Evolutionary conservation across 495 filamentous ascomycete genomes (phyloP).

Genomic region (Cercophora newfieldiana): DNA sequence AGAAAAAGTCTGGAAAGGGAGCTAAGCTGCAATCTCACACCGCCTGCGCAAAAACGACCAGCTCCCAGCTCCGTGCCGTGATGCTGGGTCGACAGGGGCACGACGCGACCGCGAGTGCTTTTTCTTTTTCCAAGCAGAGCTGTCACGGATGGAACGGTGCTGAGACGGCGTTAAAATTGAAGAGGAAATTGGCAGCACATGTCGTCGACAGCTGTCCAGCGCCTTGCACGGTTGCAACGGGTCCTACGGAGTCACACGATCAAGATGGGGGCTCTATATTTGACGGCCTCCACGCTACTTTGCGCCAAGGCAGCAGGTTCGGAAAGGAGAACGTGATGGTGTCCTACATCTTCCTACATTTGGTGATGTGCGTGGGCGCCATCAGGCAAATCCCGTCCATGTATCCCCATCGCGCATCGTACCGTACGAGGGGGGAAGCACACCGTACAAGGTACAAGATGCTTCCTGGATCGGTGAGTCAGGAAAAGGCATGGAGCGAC

Average conservation of each 20-base stretch:
- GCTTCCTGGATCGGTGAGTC: not conserved
- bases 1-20: not conserved
- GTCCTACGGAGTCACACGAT: conserved; percentile 15
- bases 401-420: not conserved
- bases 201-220: not conserved
- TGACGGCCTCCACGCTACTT: not conserved
- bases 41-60: not conserved
- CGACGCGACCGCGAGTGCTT: not conserved
- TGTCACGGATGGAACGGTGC: not conserved
- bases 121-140: conserved; percentile 7
- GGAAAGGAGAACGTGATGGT: not conserved
- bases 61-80: not conserved
- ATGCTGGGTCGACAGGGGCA: conserved; percentile 11
- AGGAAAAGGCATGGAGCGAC: not conserved
- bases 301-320: not conserved
- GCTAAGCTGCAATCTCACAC: not conserved
- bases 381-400: not conserved
- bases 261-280: conserved; percentile 7
- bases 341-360: not conserved
- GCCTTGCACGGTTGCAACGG: not conserved
- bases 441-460: conserved; percentile 1
- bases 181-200: not conserved
- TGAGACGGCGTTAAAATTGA: not conserved
- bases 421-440: not conserved
- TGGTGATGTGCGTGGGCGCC: conserved; percentile 6